These are phyloP conservation scores for Aspergillus ochraceoroseus DNA, from an alignment of 2,329 filamentous ascomycete species.

Conservation along the genomic window DNA sequence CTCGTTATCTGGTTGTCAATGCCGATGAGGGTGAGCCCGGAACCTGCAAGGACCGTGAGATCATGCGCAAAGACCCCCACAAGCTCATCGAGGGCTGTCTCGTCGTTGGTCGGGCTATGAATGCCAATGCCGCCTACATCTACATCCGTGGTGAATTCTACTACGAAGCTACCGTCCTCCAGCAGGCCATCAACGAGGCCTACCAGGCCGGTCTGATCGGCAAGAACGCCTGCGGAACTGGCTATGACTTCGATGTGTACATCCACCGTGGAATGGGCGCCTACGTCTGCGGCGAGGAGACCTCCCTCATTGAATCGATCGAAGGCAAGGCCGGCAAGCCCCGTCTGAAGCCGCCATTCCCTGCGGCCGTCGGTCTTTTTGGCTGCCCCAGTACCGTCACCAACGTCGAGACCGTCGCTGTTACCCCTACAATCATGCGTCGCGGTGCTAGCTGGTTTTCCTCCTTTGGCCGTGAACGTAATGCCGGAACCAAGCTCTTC, in stretches of 20 bases:
- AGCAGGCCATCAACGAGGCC: conserved; percentile 94
- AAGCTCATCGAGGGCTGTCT: conserved; percentile 98
- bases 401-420: conserved; percentile 95
- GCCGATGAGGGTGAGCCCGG: conserved; percentile 98
- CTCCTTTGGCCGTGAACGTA: conserved; percentile 88
- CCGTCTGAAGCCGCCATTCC: conserved; percentile 96
- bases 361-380: conserved; percentile 93
- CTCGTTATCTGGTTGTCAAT: conserved; percentile 95
- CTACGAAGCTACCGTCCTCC: conserved; percentile 86
- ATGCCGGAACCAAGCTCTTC: conserved; percentile 95
- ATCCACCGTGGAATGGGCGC: conserved; percentile 95
- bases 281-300: conserved; percentile 98
- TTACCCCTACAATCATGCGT: conserved; percentile 91
- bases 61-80: conserved; percentile 99
- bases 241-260: conserved; percentile 97
- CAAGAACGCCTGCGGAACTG: conserved; percentile 94
- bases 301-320: conserved; percentile 93
- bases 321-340: conserved; percentile 99
- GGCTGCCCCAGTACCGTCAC: conserved; percentile 96
- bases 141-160: conserved; percentile 99
- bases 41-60: conserved; percentile 99
- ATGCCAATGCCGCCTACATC: conserved; percentile 96
- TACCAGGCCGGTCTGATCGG: conserved; percentile 92
- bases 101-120: conserved; percentile 95
- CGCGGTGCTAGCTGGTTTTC: conserved; percentile 92